Conservation (phyloP, 2,329 filamentous ascomycete species). For the Penicillium carneum region DNA sequence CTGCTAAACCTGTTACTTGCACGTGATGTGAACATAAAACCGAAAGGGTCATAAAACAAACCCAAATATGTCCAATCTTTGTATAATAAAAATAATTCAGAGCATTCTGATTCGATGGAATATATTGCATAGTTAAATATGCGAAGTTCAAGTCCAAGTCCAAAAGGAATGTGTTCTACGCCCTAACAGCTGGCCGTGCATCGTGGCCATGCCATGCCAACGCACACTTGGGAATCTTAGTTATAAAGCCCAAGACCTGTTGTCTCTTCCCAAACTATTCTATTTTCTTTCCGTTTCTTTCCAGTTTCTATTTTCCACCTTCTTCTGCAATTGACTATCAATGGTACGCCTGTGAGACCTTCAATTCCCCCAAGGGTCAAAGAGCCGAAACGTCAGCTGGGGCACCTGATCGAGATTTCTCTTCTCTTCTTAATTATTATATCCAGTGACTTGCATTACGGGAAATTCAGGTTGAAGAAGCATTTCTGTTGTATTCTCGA, state of each 20-base stretch:
- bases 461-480: neutral
- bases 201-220: conserved; percentile 21
- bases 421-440: neutral
- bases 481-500: neutral
- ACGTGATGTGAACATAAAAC: conserved; percentile 14
- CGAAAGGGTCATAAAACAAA: neutral
- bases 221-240: conserved; percentile 6
- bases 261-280: neutral
- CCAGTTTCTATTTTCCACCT: neutral
- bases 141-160: neutral
- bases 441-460: conserved; percentile 3
- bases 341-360: conserved; percentile 23
- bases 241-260: neutral
- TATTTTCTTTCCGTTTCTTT: neutral
- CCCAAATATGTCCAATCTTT: neutral
- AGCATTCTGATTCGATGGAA: conserved; percentile 9
- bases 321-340: conserved; percentile 1
- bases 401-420: conserved; percentile 17
- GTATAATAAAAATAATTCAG: neutral
- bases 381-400: conserved; percentile 22
- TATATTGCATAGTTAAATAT: neutral
- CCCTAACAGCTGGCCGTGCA: conserved; percentile 15
- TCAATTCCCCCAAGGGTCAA: conserved; percentile 22
- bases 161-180: conserved; percentile 4
- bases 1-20: neutral